Evolutionary conservation across 768 basidiomycete species (phyloP), one percentile per base, ranked within the genome.

Genomic region (Kondoa malvinella): DNA sequence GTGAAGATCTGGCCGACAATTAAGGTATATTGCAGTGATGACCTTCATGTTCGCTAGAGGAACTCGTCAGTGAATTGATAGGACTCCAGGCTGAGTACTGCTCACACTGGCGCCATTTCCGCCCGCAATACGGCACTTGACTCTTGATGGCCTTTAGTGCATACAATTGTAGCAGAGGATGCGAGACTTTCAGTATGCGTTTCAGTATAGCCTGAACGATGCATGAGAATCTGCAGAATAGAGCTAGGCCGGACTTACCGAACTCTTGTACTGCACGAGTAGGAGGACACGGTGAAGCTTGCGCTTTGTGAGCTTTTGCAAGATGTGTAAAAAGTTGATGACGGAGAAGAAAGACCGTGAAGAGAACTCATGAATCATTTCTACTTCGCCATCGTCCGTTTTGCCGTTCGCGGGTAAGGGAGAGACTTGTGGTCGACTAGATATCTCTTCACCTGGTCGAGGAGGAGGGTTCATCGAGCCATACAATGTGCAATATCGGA

Each of bases 331-430:
- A 76, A 96, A 95, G 76, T 96, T 99, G 78, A 97, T 94, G 26
- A 87, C 86, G 31, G 89, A 84, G 78, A 96, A 97, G 78, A 99
- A 96, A 77, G 97, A 97, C 62, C 95, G 80, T 91, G 94, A 96
- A 2, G 91, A 94, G 76, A 88, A 99, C 34, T 96, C 91, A 15
- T 87, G 87, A 62, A 99, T 81, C 76, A 95, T 81, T 74, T 96
- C 94, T 27, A 63, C 63, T 31, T 70, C 68, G 57, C 59, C 66
- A 56, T 87, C 87, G 72, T 88, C 87, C 83, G 17, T 80, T 79
- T 68, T 66, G n/a, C 56, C 61, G 40, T 31, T 62, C 12, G 65
- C 25, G 21, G 40, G 3, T 34, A 25, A 14, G 32, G 15, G 33
- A n/a, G 34, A 50, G 40, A 50, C 40, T 50, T 50, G n/a, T n/a